Percentiles rank a stretch among this genome's conserved stretches.
Conservation (phyloP, 257 asterid species). For the Penstemon davidsonii region DNA sequence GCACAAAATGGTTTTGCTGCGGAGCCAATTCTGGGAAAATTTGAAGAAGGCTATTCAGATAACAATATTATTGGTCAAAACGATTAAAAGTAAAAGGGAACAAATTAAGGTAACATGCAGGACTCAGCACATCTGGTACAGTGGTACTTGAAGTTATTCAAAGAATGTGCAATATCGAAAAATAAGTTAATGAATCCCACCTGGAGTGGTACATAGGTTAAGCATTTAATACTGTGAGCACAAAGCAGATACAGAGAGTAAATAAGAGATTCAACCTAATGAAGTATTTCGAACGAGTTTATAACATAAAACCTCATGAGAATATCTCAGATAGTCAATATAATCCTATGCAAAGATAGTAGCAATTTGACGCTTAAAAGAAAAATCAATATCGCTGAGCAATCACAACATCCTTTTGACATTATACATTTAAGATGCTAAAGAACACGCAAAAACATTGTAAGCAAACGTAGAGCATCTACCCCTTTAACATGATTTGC, state of each 20-base stretch:
- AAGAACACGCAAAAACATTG: not conserved
- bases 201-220: too few relatives aligned
- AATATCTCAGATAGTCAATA: too few relatives aligned
- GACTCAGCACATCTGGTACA: too few relatives aligned
- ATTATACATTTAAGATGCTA: not conserved
- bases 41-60: not conserved
- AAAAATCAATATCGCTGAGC: not conserved
- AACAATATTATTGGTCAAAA: not conserved
- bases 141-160: not conserved
- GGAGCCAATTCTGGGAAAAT: conserved; percentile 22
- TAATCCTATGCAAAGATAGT: too few relatives aligned
- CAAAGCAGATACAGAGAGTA: too few relatives aligned
- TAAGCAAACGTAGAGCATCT: not conserved
- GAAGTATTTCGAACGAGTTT: too few relatives aligned
- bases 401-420: not conserved
- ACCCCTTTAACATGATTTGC: not conserved
- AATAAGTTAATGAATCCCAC: too few relatives aligned
- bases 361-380: too few relatives aligned
- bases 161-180: not conserved
- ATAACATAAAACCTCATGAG: too few relatives aligned
- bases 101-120: too few relatives aligned
- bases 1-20: conserved; percentile 2
- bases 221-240: too few relatives aligned
- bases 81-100: conserved; percentile 2
- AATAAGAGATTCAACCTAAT: too few relatives aligned